phyloP scores from a whole-genome alignment of 108 stramenopile genomes.

The Nitzschia sp. region DNA sequence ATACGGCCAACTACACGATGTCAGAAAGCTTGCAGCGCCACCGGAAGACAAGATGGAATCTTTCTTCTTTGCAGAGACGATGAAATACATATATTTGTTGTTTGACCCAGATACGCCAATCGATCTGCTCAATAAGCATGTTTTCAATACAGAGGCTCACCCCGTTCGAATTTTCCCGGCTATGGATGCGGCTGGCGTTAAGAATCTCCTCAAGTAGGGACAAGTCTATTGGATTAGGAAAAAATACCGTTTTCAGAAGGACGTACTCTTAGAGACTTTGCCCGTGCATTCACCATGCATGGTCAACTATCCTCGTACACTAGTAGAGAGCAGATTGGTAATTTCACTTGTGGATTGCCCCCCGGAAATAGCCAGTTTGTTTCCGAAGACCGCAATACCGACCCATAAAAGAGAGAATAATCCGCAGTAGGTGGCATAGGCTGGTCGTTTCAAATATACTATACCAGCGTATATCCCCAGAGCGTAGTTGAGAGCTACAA shows the following conservation, averaged over 20 bases:
- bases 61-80: constrained; percentile 95
- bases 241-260: no score
- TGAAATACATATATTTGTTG: constrained; percentile 95
- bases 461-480: neutral
- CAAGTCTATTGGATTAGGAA: no score
- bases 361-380: neutral
- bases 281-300: no score
- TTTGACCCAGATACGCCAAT: constrained; percentile 91
- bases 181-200: constrained; percentile 30
- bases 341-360: neutral
- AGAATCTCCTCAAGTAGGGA: constrained; percentile 20
- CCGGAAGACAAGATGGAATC: constrained; percentile 91
- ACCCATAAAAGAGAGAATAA: neutral
- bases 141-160: constrained; percentile 99
- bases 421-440: neutral
- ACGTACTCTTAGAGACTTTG: no score
- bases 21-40: constrained; percentile 34
- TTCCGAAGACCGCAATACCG: neutral
- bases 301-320: no score
- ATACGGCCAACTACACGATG: constrained; percentile 80
- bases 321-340: no score
- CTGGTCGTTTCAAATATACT: neutral
- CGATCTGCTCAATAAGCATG: constrained; percentile 84
- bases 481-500: neutral
- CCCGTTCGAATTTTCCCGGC: constrained; percentile 69